Evolutionary conservation across 768 basidiomycete species (phyloP).

Genomic region (Agrocybe chaxingu): DNA sequence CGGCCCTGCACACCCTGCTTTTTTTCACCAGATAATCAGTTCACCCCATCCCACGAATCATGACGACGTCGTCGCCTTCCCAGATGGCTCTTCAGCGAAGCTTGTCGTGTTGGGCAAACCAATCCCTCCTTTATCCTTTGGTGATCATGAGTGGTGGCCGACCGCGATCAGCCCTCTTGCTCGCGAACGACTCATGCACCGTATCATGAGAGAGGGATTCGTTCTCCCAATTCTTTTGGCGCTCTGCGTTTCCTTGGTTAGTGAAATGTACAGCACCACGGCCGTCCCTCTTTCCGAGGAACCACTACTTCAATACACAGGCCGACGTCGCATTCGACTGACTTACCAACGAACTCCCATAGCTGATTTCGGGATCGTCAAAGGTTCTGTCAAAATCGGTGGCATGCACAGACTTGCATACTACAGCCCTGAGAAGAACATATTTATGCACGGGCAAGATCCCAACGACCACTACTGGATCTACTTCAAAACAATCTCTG

Average conservation of each 20-base stretch:
- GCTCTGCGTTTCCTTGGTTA: conserved; percentile 29
- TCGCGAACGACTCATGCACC: conserved; percentile 23
- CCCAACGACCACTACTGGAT: conserved; percentile 47
- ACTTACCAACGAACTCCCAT: conserved; percentile 35
- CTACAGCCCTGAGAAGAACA: conserved; percentile 14
- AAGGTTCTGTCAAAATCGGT: conserved; percentile 30
- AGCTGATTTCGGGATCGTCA: conserved; percentile 41
- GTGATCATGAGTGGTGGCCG: conserved; percentile 31
- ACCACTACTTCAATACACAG: background rate
- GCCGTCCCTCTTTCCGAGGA: no score
- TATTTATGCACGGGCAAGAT: conserved; percentile 31
- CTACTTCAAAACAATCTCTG: conserved; percentile 40
- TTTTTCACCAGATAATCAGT: conserved; percentile 25
- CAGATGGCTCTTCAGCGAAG: conserved; percentile 22
- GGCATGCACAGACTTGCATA: conserved; percentile 24
- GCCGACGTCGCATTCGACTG: conserved; percentile 28
- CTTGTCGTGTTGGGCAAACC: conserved; percentile 26
- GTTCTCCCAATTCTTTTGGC: conserved; percentile 30
- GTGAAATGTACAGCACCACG: conserved; percentile 37
- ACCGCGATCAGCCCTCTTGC: conserved; percentile 20
- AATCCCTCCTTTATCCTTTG: conserved; percentile 1
- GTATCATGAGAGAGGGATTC: conserved; percentile 31
- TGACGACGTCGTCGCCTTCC: conserved; percentile 12
- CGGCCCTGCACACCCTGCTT: conserved; percentile 18
- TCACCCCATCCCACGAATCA: conserved; percentile 17